Evolutionary conservation across 176 grass and related monocot genomes (phyloP), one percentile per base, ranked within the genome.

Genomic region (Thalia dealbata): DNA sequence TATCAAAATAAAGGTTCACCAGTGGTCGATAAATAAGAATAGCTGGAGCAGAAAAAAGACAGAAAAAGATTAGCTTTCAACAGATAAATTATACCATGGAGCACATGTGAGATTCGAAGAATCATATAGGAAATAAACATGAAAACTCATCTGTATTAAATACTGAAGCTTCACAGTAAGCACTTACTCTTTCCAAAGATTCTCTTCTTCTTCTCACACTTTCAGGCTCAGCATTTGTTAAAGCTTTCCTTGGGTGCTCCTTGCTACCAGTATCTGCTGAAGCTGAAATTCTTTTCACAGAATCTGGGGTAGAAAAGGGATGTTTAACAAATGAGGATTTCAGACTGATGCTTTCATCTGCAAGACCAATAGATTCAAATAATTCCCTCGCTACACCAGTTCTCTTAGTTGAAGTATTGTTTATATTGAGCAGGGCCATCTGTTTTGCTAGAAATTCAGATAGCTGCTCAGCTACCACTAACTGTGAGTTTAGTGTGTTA

Each of bases 311-410:
- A 75, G 50, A 68, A 44, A 58, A 60, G 42, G 58, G 29, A 77
- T 80, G 77, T 76, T 74, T 70, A 27, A 15, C 21, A 76, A 73
- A 73, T 60, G 84, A 79, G 68, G 74, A 86, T 51, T 86, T 81
- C 43, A 81, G 73, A 81, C 76, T 62, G 64, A 90, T 81, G 7
- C 52, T 42, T 38, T 54, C 78, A 54, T 90, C 85, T 58, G 76
- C 28, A 76, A 96, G 87, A 75, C 93, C 93, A 32, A 96, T 96
- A 61, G 87, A 96, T 70, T 90, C 87, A 74, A 96, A 96, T 72
- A 96, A 81, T 72, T 92, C 80, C 84, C 73, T 92, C 73, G 85
- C 80, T 65, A 90, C 82, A 30, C 70, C 50, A 6, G 80, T 82
- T 61, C 58, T 70, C 55, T 76, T 89, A 51, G 78, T 86, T 82